These are phyloP conservation scores for Mediolabrus comicus DNA, from an alignment of 108 stramenopile species.

Conservation along the genomic window DNA sequence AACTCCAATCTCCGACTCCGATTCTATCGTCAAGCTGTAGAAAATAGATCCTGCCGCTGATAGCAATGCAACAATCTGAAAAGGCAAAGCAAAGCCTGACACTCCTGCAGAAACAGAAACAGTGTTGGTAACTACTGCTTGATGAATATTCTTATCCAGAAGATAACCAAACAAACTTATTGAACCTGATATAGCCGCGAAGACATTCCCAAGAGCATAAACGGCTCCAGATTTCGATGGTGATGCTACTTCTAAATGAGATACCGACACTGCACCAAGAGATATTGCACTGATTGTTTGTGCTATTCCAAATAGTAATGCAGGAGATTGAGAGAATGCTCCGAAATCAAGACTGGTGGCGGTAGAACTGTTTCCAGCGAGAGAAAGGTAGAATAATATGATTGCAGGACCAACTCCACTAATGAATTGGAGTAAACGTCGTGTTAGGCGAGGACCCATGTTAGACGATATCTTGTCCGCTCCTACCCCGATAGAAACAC, in stretches of 20 bases:
- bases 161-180: slow-evolving; percentile 25
- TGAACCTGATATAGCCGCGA: slow-evolving; percentile 35
- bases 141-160: slow-evolving; percentile 4
- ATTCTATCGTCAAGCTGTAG: slow-evolving; percentile 28
- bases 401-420: slow-evolving; percentile 28
- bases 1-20: slow-evolving; percentile 18
- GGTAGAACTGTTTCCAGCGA: background rate
- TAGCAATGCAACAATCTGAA: slow-evolving; percentile 25
- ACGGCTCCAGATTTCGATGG: slow-evolving; percentile 34
- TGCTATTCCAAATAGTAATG: slow-evolving; percentile 34
- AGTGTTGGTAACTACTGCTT: background rate
- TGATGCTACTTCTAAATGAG: slow-evolving; percentile 36
- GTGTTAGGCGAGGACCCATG: slow-evolving; percentile 22
- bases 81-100: slow-evolving; percentile 29
- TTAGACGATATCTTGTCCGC: slow-evolving; percentile 22
- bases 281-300: slow-evolving; percentile 44
- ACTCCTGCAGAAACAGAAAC: background rate
- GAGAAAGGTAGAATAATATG: slow-evolving; percentile 20
- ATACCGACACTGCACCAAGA: slow-evolving; percentile 39
- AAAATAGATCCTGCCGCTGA: slow-evolving; percentile 29
- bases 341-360: background rate
- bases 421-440: slow-evolving; percentile 21
- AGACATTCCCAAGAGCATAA: slow-evolving; percentile 43
- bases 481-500: slow-evolving; percentile 19
- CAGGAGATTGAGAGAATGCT: background rate